A percentile compares a stretch with the other conserved stretches of the same genome.
These are phyloP conservation scores for Galeopsis tetrahit DNA, from an alignment of 257 asterid genomes.

Conservation along the genomic window DNA sequence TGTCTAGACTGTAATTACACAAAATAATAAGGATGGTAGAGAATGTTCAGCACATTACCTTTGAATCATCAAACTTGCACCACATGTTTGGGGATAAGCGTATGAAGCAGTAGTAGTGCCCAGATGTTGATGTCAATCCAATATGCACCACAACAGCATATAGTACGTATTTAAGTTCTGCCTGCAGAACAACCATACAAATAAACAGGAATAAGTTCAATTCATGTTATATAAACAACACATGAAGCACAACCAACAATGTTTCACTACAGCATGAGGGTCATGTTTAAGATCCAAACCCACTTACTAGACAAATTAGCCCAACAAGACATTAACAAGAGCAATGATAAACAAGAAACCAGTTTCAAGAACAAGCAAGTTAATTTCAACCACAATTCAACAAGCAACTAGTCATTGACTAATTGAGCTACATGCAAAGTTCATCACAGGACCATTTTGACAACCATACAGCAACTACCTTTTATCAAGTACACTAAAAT, in stretches of 20 bases:
- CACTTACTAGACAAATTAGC: conserved; percentile 16
- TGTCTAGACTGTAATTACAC: background rate
- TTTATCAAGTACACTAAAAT: background rate
- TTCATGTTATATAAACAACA: conserved; percentile 9
- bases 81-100: conserved; percentile 65
- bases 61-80: conserved; percentile 87
- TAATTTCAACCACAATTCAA: background rate
- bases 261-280: background rate
- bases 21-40: background rate
- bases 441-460: background rate
- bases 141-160: conserved; percentile 85
- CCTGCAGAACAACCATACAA: conserved; percentile 51
- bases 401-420: conserved; percentile 1
- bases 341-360: background rate
- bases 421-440: background rate
- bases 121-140: conserved; percentile 74
- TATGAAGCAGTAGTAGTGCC: conserved; percentile 84
- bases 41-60: conserved; percentile 46
- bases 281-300: conserved; percentile 8
- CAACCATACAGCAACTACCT: background rate
- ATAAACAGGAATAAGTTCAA: conserved; percentile 17
- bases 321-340: conserved; percentile 14
- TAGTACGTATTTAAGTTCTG: conserved; percentile 63
- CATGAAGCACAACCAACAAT: conserved; percentile 8
- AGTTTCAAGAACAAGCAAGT: conserved; percentile 16